phyloP scores from a whole-genome alignment of 257 asterid species.

The Solanum acaule region DNA sequence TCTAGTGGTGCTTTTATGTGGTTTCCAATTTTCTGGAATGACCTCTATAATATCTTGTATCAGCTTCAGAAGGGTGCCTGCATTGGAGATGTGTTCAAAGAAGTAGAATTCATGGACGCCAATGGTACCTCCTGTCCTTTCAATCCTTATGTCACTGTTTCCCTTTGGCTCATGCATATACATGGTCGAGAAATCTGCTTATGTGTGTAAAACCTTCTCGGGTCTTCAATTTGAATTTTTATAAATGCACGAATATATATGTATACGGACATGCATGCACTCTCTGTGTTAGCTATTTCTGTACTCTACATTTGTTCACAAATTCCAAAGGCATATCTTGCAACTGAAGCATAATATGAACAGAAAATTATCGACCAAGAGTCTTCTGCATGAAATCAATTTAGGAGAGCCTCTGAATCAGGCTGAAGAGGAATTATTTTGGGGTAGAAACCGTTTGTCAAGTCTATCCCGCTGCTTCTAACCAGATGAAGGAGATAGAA shows the following conservation, averaged over 20 bases:
- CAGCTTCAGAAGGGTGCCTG: constrained; percentile 57
- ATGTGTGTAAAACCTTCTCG: neutral
- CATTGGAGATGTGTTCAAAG: constrained; percentile 41
- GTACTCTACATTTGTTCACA: neutral
- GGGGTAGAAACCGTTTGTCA: neutral
- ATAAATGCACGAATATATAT: neutral
- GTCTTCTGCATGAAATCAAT: neutral
- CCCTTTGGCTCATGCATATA: neutral
- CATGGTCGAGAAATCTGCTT: neutral
- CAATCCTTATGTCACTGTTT: neutral
- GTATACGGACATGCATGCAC: neutral
- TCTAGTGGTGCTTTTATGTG: constrained; percentile 2
- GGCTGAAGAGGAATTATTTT: neutral
- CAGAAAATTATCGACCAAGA: neutral
- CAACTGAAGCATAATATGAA: neutral
- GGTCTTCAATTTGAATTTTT: neutral
- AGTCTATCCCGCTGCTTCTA: neutral
- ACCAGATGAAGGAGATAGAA: neutral
- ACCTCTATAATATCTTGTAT: constrained; percentile 16
- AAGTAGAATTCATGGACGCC: constrained; percentile 20
- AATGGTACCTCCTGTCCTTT: constrained; percentile 19
- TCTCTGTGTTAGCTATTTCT: neutral
- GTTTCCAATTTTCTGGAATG: constrained; percentile 2
- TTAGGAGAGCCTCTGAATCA: neutral
- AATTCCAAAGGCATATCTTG: neutral